A percentile compares a stretch with the other conserved stretches of the same genome.
These are phyloP conservation scores for Myrmaecium sp. DNA, from an alignment of 2,329 filamentous ascomycete genomes.

Conservation along the genomic window DNA sequence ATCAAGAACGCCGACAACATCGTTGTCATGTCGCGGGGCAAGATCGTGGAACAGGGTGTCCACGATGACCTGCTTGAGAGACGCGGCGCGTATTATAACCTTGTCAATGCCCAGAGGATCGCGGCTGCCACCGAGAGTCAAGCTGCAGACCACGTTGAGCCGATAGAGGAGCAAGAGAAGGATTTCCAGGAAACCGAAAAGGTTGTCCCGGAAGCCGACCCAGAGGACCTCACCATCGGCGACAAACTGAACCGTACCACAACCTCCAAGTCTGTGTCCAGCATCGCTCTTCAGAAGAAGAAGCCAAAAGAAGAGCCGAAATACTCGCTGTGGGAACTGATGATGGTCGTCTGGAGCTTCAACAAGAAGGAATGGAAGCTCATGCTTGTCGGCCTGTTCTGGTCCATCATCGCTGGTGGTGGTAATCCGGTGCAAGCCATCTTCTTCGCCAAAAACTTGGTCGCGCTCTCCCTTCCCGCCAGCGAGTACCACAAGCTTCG, in stretches of 20 bases:
- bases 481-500: conserved; percentile 40
- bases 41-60: conserved; percentile 72
- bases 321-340: conserved; percentile 57
- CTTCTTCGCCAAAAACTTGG: conserved; percentile 80
- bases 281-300: conserved; percentile 46
- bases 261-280: conserved; percentile 45
- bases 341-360: conserved; percentile 66
- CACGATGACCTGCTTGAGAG: conserved; percentile 59
- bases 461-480: conserved; percentile 44
- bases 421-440: conserved; percentile 64
- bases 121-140: conserved; percentile 41
- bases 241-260: conserved; percentile 37
- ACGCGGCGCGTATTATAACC: conserved; percentile 55
- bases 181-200: conserved; percentile 10
- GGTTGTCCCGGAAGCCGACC: conserved; percentile 29
- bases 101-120: conserved; percentile 76
- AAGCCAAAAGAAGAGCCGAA: conserved; percentile 32
- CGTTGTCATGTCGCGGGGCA: conserved; percentile 65
- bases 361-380: conserved; percentile 54
- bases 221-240: conserved; percentile 42
- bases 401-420: conserved; percentile 60
- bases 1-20: conserved; percentile 88
- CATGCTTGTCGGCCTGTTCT: conserved; percentile 59
- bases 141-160: conserved; percentile 29
- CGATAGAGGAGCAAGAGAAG: conserved; percentile 16